These are phyloP conservation scores for Penicillium subrubescens DNA, from an alignment of 495 filamentous ascomycete genomes.

Conservation along the genomic window DNA sequence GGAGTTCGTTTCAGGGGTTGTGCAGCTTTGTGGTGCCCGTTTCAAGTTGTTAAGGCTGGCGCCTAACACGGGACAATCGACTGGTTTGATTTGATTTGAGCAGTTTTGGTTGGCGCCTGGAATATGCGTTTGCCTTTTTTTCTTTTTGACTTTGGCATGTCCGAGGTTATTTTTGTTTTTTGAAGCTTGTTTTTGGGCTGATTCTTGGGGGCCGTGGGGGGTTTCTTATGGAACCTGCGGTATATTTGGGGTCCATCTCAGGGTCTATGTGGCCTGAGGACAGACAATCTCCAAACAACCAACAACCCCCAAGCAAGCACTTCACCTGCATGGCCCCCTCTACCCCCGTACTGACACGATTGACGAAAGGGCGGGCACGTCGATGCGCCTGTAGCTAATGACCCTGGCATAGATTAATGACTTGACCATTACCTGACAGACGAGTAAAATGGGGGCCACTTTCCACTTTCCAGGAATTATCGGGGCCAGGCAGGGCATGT, in stretches of 20 bases:
- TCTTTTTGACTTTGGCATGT: neutral
- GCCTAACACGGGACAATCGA: neutral
- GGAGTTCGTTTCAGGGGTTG: neutral
- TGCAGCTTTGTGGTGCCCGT: neutral
- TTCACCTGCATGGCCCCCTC: neutral
- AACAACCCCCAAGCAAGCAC: neutral
- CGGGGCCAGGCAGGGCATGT: neutral
- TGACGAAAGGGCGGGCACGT: neutral
- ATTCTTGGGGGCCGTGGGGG: conserved; percentile 1
- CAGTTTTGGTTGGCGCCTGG: neutral
- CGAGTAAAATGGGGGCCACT: neutral
- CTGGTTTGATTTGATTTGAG: neutral
- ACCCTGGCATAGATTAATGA: conserved; percentile 4
- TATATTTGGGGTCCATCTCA: neutral
- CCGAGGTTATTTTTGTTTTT: neutral
- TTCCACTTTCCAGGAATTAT: no score
- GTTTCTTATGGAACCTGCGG: neutral
- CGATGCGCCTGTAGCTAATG: conserved; percentile 1
- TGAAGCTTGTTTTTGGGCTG: neutral
- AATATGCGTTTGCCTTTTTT: neutral
- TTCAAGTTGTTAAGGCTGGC: neutral
- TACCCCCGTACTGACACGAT: conserved; percentile 21
- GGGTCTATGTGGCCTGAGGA: neutral
- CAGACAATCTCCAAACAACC: no score
- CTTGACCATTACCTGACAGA: neutral